Evolutionary conservation across 2,329 filamentous ascomycete species (phyloP).

Genomic region (Capronia americana): DNA sequence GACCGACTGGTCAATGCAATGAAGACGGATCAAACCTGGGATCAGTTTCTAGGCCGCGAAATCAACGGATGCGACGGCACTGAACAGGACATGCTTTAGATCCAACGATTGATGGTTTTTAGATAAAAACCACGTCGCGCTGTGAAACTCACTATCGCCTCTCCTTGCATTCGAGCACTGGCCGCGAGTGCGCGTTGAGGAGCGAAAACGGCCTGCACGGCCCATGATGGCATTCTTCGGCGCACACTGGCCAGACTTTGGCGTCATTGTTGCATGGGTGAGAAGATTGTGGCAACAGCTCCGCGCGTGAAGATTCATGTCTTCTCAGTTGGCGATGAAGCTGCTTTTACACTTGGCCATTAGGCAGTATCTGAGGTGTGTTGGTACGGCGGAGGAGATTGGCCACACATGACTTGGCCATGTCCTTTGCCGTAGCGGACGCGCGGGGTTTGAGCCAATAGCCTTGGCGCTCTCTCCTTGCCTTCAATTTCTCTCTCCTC

Average conservation of each 20-base stretch:
- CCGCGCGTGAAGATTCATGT: neutral
- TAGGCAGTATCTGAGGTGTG: too few species aligned
- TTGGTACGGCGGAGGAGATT: too few species aligned
- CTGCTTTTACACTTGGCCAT: neutral
- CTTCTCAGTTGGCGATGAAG: neutral
- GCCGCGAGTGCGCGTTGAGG: neutral
- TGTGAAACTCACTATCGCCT: neutral
- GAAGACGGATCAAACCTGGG: neutral
- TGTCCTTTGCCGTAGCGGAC: neutral
- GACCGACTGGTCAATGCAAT: neutral
- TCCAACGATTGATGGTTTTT: neutral
- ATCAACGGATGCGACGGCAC: neutral
- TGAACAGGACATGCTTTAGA: neutral
- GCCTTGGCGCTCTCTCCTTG: neutral
- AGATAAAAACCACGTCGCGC: too few species aligned
- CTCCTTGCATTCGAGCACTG: neutral
- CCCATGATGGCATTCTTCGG: neutral
- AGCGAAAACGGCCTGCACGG: neutral
- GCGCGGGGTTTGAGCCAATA: too few species aligned
- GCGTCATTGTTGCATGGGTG: neutral
- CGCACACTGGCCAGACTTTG: neutral
- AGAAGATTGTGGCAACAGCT: neutral
- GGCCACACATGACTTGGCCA: neutral
- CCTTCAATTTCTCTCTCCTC: neutral
- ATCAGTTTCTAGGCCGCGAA: neutral